phyloP scores from a whole-genome alignment of 805 yeast genomes.

The Pichia nakasei region DNA sequence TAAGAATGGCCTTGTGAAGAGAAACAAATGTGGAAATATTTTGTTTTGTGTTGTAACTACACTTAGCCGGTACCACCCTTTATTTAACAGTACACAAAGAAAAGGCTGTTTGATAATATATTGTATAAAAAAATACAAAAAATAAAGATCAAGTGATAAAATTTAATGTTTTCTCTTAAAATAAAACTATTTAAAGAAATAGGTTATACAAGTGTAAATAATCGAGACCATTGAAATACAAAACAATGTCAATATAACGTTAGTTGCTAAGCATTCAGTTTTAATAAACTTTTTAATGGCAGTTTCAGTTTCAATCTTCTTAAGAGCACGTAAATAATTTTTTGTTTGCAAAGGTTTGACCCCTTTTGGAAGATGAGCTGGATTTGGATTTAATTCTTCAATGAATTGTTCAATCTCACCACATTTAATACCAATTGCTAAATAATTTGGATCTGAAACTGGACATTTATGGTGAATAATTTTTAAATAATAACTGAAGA shows the following conservation, averaged over 20 bases:
- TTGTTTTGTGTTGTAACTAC: too few species aligned
- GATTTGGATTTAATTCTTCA: slow-evolving; percentile 61
- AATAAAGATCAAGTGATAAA: too few species aligned
- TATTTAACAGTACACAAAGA: too few species aligned
- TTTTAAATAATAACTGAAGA: slow-evolving; percentile 68
- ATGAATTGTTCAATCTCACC: slow-evolving; percentile 86
- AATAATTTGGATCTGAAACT: slow-evolving; percentile 79
- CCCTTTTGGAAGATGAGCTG: slow-evolving; percentile 46
- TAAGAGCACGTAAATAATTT: slow-evolving; percentile 38
- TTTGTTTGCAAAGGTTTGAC: slow-evolving; percentile 39
- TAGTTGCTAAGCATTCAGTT: slow-evolving; percentile 14
- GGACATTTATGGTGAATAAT: slow-evolving; percentile 70
- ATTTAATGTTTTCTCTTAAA: not conserved
- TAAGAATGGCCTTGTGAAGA: too few species aligned
- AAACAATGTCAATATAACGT: slow-evolving; percentile 12
- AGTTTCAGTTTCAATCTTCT: slow-evolving; percentile 31
- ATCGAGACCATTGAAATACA: slow-evolving; percentile 17
- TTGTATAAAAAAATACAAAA: too few species aligned
- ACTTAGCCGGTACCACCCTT: too few species aligned
- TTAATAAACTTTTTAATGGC: slow-evolving; percentile 12
- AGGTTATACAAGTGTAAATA: slow-evolving; percentile 7
- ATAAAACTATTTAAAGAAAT: not conserved
- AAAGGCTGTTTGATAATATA: too few species aligned
- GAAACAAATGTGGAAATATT: too few species aligned
- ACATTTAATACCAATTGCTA: slow-evolving; percentile 73